These are phyloP conservation scores for Athelia psychrophila DNA, from an alignment of 1,284 basidiomycete genomes.

Conservation along the genomic window DNA sequence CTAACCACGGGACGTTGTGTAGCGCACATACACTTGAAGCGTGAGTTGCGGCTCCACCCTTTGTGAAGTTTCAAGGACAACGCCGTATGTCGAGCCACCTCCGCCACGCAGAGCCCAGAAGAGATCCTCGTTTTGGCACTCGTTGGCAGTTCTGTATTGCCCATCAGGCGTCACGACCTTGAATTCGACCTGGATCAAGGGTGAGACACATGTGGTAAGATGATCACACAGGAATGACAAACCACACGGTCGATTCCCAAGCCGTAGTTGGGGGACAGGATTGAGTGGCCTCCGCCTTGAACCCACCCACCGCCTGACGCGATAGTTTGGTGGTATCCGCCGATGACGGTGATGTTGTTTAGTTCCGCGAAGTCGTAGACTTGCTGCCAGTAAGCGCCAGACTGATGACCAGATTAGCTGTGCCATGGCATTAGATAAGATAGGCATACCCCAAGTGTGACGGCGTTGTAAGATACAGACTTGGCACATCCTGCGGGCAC, in stretches of 20 bases:
- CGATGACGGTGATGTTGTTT: slow-evolving; percentile 28
- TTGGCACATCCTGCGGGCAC: slow-evolving; percentile 19
- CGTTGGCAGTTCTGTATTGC: slow-evolving; percentile 21
- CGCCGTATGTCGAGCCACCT: slow-evolving; percentile 21
- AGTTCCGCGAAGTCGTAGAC: slow-evolving; percentile 29
- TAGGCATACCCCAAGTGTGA: slow-evolving; percentile 23
- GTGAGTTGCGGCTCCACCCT: slow-evolving; percentile 6
- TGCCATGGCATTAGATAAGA: neutral
- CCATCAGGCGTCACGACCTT: slow-evolving; percentile 16
- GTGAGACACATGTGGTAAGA: neutral
- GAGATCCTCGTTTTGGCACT: slow-evolving; percentile 31
- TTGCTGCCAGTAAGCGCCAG: slow-evolving; percentile 23
- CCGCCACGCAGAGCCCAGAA: slow-evolving; percentile 31
- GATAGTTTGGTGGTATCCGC: slow-evolving; percentile 28
- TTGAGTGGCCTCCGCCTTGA: slow-evolving; percentile 21
- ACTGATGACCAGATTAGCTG: slow-evolving; percentile 6
- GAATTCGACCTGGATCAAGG: slow-evolving; percentile 9
- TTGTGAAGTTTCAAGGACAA: slow-evolving; percentile 8
- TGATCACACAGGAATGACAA: neutral
- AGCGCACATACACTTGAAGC: slow-evolving; percentile 7
- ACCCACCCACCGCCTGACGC: slow-evolving; percentile 29
- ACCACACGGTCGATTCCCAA: slow-evolving; percentile 21
- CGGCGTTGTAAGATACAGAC: slow-evolving; percentile 16
- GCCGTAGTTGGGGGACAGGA: slow-evolving; percentile 17
- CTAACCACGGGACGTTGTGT: too few species aligned